Conservation (phyloP, 805 yeast genomes). For the Candida pini region DNA sequence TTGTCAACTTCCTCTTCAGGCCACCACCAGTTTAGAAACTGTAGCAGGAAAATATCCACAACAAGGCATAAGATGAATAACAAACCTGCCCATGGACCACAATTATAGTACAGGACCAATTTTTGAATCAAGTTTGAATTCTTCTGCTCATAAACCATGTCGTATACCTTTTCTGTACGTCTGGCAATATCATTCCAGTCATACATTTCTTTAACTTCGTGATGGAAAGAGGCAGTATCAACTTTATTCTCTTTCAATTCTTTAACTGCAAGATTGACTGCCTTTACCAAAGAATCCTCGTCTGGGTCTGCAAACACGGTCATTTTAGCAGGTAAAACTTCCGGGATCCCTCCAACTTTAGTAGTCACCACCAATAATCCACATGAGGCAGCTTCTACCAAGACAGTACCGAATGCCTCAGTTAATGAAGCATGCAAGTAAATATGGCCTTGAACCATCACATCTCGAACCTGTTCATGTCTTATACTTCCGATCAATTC, state of each 20-base stretch:
- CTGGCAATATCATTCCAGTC: constrained; percentile 87
- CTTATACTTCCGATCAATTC: constrained; percentile 78
- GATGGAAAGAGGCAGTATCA: constrained; percentile 73
- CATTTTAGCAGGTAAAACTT: constrained; percentile 90
- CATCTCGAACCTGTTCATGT: constrained; percentile 89
- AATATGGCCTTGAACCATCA: constrained; percentile 90
- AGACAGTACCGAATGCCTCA: constrained; percentile 96
- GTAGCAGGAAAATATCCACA: constrained; percentile 65
- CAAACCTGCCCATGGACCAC: constrained; percentile 83
- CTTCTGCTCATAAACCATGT: constrained; percentile 29
- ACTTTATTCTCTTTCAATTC: constrained; percentile 50
- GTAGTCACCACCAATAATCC: constrained; percentile 92
- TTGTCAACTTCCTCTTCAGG: constrained; percentile 69
- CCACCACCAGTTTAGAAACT: constrained; percentile 60
- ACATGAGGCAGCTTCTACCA: constrained; percentile 97
- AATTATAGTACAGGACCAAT: constrained; percentile 56
- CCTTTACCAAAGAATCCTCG: constrained; percentile 71
- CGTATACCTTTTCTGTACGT: constrained; percentile 80
- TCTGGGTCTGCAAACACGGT: constrained; percentile 87
- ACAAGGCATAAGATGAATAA: constrained; percentile 75
- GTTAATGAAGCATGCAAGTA: constrained; percentile 91
- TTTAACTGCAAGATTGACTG: constrained; percentile 66
- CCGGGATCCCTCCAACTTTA: constrained; percentile 96
- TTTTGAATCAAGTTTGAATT: constrained; percentile 44
- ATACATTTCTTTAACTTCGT: constrained; percentile 74